A percentile compares a stretch with the other conserved stretches of the same genome.
These are phyloP conservation scores for Malus hybrid DNA, from an alignment of 331 rosid species.

Conservation along the genomic window DNA sequence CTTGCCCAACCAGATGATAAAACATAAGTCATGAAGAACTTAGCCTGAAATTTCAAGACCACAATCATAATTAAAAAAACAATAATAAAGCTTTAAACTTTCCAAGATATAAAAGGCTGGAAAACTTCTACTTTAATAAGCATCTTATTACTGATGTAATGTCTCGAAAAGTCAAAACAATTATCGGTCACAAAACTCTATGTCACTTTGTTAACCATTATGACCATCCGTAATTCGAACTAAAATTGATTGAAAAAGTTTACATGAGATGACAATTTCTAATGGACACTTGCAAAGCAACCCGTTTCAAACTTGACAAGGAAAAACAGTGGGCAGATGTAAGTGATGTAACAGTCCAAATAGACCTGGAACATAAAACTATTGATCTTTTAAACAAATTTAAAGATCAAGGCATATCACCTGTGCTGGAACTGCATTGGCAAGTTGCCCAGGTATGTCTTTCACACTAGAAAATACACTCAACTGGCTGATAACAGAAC, in stretches of 20 bases:
- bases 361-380: neutral
- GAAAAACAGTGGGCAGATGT: neutral
- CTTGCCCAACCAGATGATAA: constrained; percentile 96
- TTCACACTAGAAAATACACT: constrained; percentile 57
- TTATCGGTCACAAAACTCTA: neutral
- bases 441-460: constrained; percentile 73
- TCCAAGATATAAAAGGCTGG: neutral
- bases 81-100: neutral
- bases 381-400: neutral
- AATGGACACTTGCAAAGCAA: neutral
- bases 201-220: neutral
- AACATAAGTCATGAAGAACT: constrained; percentile 86
- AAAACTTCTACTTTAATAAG: neutral
- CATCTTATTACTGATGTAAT: neutral
- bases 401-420: constrained; percentile 33
- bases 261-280: neutral
- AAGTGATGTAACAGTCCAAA: neutral
- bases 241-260: neutral
- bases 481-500: constrained; percentile 60
- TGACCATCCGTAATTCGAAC: neutral
- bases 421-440: constrained; percentile 85
- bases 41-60: constrained; percentile 48
- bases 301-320: neutral
- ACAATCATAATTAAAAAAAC: constrained; percentile 8
- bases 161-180: neutral